Base-by-base conservation (phyloP, 2,329 filamentous ascomycete species). In the Exophiala sp. region DNA sequence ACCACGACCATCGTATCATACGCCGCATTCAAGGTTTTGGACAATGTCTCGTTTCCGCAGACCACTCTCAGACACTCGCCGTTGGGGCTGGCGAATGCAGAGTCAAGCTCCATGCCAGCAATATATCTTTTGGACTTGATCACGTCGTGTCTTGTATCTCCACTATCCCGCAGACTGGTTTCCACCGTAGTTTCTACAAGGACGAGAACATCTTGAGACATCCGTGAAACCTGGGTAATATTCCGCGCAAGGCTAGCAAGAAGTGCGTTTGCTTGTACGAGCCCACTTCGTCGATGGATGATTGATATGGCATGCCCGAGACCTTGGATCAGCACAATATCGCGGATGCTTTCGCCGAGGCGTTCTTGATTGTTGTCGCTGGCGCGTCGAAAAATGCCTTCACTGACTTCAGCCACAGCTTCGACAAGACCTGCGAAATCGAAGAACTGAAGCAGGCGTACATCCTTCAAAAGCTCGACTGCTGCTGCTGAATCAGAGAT, bases 401-500 rank as follows among this genome's bases (percentile, higher is more conserved):
- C 48, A 19, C 40, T 52, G 46, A 56, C 41, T 37, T 59, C 57
- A n/a, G 32, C 42, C 5, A 59, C 42, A 18, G 46, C 43, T 19
- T 57, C 52, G 21, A 37, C 34, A 2, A 59, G 48, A 21, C 57
- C 57, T 5, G 52, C 34, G 4, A 54, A 35, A 32, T 56, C 52
- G 32, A 59, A 57, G 43, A 56, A 58, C 35, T 56, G 57, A n/a
- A 59, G 32, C 7, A 58, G 24, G 9, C 43, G 44, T 7, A 56
- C 52, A 16, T 46, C 2, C n/a, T 52, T 48, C 18, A 59, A 48
- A 23, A 59, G 46, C 14, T 55, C 48, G 6, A 56, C 43, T 4
- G 57, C 54, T 10, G 39, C 35, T n/a, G 19, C 30, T 8, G 43
- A 51, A 30, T 39, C 29, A 24, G 46, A 44, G 27, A 52, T 19